These are phyloP conservation scores for Ogataea methylovora DNA, from an alignment of 805 yeast species.

Conservation along the genomic window DNA sequence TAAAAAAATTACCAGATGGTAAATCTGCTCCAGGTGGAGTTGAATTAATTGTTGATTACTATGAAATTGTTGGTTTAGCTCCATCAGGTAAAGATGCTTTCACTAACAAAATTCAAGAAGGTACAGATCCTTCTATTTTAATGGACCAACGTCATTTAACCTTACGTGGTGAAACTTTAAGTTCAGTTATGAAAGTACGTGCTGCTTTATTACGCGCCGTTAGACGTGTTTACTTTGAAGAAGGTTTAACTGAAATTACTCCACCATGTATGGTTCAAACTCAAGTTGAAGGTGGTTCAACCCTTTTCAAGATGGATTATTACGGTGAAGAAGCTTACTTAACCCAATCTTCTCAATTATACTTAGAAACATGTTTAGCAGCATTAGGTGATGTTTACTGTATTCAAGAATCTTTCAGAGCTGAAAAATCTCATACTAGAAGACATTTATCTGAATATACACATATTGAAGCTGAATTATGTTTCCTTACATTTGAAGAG, in stretches of 20 bases:
- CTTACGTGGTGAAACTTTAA: slow-evolving; percentile 91
- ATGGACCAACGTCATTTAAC: slow-evolving; percentile 93
- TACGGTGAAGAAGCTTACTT: slow-evolving; percentile 95
- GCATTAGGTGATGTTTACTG: slow-evolving; percentile 96
- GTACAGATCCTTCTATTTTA: slow-evolving; percentile 86
- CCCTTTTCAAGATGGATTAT: slow-evolving; percentile 86
- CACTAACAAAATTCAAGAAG: slow-evolving; percentile 90
- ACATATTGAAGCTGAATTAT: slow-evolving; percentile 92
- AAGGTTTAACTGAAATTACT: slow-evolving; percentile 80
- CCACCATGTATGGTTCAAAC: slow-evolving; percentile 99
- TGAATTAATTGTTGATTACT: slow-evolving; percentile 86
- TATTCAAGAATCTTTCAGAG: slow-evolving; percentile 97
- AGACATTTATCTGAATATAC: slow-evolving; percentile 97
- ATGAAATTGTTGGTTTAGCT: slow-evolving; percentile 84
- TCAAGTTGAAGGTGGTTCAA: slow-evolving; percentile 99
- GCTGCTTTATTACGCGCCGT: slow-evolving; percentile 67
- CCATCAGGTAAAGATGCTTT: slow-evolving; percentile 95
- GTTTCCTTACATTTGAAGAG: slow-evolving; percentile 82
- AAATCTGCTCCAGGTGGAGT: slow-evolving; percentile 97
- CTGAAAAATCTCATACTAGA: slow-evolving; percentile 97
- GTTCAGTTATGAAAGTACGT: slow-evolving; percentile 92
- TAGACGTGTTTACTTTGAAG: slow-evolving; percentile 71
- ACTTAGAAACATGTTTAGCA: slow-evolving; percentile 93
- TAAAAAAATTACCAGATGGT: slow-evolving; percentile 87
- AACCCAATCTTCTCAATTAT: slow-evolving; percentile 95